A percentile compares a stretch with the other conserved stretches of the same genome.
These are phyloP conservation scores for Diaporthe sp. DNA, from an alignment of 2,329 filamentous ascomycete genomes.

Conservation along the genomic window DNA sequence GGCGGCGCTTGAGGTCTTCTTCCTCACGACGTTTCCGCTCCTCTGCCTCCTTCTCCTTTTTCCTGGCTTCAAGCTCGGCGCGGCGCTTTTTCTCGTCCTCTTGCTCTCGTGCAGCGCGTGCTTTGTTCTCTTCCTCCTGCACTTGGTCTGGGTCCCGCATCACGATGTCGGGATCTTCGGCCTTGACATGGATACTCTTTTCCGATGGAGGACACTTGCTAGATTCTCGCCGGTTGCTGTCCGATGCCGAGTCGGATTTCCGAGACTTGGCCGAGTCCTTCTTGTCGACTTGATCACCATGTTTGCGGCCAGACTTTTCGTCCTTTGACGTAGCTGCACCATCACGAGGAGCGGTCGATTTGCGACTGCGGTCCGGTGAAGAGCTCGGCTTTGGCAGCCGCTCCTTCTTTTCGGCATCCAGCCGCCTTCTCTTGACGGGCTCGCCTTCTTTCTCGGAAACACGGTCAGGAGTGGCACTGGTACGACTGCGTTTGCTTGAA, in stretches of 20 bases:
- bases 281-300: conserved; percentile 59
- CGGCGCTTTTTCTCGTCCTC: conserved; percentile 47
- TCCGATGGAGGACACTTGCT: conserved; percentile 57
- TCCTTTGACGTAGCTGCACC: conserved; percentile 43
- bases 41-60: conserved; percentile 49
- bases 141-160: conserved; percentile 62
- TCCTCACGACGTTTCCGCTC: conserved; percentile 50
- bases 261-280: conserved; percentile 52
- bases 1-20: conserved; percentile 45
- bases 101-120: conserved; percentile 45
- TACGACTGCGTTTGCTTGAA: conserved; percentile 69
- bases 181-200: conserved; percentile 68
- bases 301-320: conserved; percentile 52
- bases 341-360: conserved; percentile 58
- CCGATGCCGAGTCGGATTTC: conserved; percentile 50
- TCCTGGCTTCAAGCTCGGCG: conserved; percentile 45
- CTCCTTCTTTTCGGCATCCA: conserved; percentile 68
- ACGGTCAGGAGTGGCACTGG: conserved; percentile 70
- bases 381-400: conserved; percentile 57
- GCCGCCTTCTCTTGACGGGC: conserved; percentile 67
- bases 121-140: conserved; percentile 44
- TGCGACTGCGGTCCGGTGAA: conserved; percentile 61
- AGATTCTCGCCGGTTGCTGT: conserved; percentile 56
- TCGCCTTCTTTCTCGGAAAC: conserved; percentile 68
- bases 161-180: conserved; percentile 67